These are phyloP conservation scores for Leccinum obscurum DNA, from an alignment of 768 basidiomycete genomes.

Conservation along the genomic window DNA sequence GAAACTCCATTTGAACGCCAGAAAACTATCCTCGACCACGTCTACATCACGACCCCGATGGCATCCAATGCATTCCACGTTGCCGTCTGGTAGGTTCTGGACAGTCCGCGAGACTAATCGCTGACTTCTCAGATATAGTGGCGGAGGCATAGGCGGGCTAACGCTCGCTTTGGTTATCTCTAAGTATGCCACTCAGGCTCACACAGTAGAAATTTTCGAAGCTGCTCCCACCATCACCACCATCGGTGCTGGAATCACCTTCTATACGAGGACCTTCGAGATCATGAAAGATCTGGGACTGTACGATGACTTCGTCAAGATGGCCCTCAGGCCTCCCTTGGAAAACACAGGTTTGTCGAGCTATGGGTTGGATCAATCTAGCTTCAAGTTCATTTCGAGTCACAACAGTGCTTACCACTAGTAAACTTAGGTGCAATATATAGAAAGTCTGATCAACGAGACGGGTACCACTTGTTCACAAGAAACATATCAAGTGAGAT, in stretches of 20 bases:
- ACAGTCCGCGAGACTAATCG: background rate
- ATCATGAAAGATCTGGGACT: constrained; percentile 41
- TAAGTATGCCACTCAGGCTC: constrained; percentile 16
- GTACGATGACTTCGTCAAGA: constrained; percentile 31
- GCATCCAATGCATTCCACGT: background rate
- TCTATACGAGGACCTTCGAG: constrained; percentile 49
- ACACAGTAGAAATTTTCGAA: constrained; percentile 45
- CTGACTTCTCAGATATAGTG: constrained; percentile 22
- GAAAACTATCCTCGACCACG: background rate
- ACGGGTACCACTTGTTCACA: constrained; percentile 32
- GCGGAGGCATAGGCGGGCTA: constrained; percentile 42
- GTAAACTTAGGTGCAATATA: constrained; percentile 23
- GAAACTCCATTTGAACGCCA: background rate
- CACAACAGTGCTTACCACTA: background rate
- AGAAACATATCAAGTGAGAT: constrained; percentile 25
- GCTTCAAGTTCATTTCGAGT: background rate
- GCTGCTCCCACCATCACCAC: constrained; percentile 39
- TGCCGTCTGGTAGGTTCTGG: background rate
- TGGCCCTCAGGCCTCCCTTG: constrained; percentile 17
- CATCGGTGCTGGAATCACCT: constrained; percentile 45
- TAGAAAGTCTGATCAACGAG: constrained; percentile 36
- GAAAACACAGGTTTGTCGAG: constrained; percentile 21
- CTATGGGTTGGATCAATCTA: background rate
- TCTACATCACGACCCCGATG: background rate
- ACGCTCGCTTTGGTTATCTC: constrained; percentile 33